These are phyloP conservation scores for Fusarium sp. DNA, from an alignment of 2,329 filamentous ascomycete species.

Conservation along the genomic window DNA sequence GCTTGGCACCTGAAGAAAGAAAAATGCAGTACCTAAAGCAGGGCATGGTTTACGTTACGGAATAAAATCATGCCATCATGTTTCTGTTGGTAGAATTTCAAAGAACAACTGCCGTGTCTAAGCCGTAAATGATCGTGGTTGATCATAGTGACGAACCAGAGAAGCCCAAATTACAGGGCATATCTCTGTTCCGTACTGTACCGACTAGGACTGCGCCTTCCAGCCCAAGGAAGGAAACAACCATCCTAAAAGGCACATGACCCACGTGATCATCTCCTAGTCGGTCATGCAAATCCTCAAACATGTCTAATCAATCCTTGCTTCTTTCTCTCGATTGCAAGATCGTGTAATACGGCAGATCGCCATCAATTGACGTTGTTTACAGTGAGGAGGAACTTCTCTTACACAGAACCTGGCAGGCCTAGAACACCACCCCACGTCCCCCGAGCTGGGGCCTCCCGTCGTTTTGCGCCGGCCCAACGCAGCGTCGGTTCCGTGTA, in stretches of 20 bases:
- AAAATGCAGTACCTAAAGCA: too few relatives aligned
- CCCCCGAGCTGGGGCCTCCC: constrained; percentile 30
- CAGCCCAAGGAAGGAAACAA: neutral
- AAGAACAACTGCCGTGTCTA: neutral
- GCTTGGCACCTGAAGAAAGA: too few relatives aligned
- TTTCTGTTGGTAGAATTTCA: neutral
- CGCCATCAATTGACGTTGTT: constrained; percentile 15
- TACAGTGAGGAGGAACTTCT: neutral
- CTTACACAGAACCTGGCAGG: constrained; percentile 29
- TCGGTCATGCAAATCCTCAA: constrained; percentile 4
- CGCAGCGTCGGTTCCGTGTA: constrained; percentile 34
- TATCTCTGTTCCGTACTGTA: constrained; percentile 13
- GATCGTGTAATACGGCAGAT: neutral
- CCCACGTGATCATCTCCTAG: constrained; percentile 37
- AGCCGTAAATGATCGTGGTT: neutral
- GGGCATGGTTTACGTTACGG: neutral
- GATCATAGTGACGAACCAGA: constrained; percentile 10
- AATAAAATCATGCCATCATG: neutral
- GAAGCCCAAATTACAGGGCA: constrained; percentile 17
- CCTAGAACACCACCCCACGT: constrained; percentile 26
- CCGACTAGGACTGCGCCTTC: constrained; percentile 23
- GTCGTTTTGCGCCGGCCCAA: constrained; percentile 34
- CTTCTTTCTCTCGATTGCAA: neutral
- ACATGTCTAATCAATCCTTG: constrained; percentile 16
- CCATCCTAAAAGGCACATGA: constrained; percentile 32